Percentiles rank a stretch among this genome's conserved stretches.
Conservation (phyloP, 768 basidiomycete species). For the Rhizopogon vulgaris region DNA sequence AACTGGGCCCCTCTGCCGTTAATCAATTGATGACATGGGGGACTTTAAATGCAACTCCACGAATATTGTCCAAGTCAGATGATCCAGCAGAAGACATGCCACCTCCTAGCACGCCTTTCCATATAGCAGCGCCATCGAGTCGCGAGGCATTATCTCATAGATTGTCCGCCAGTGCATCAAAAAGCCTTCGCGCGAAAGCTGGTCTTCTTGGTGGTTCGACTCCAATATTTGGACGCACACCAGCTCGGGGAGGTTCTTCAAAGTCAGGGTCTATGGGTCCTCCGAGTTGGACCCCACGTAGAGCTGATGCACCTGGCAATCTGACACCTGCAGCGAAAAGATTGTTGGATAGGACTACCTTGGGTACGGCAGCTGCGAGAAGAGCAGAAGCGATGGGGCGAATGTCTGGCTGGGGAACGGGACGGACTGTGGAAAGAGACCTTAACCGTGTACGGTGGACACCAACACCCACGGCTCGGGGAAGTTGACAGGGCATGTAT, state of each 20-base stretch:
- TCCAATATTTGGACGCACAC: slow-evolving; percentile 20
- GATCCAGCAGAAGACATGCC: slow-evolving; percentile 40
- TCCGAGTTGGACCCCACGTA: slow-evolving; percentile 73
- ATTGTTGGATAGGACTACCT: slow-evolving; percentile 66
- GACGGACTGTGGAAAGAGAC: slow-evolving; percentile 50
- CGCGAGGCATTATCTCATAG: slow-evolving; percentile 79
- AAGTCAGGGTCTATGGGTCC: slow-evolving; percentile 68
- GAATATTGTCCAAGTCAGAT: slow-evolving; percentile 65
- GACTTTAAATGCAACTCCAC: slow-evolving; percentile 85
- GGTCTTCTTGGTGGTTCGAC: slow-evolving; percentile 44
- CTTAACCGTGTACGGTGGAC: slow-evolving; percentile 71
- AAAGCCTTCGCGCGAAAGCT: slow-evolving; percentile 74
- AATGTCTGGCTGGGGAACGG: slow-evolving; percentile 48
- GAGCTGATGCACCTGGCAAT: slow-evolving; percentile 63
- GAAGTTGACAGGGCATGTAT: slow-evolving; percentile 7
- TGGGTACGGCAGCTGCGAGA: slow-evolving; percentile 55
- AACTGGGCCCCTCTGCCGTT: slow-evolving; percentile 75
- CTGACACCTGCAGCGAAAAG: slow-evolving; percentile 83
- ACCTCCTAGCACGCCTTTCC: slow-evolving; percentile 63
- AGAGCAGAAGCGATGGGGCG: slow-evolving; percentile 66
- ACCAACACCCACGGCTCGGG: slow-evolving; percentile 54
- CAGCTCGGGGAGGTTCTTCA: slow-evolving; percentile 24
- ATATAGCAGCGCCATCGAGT: slow-evolving; percentile 66
- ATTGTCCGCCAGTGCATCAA: slow-evolving; percentile 77
- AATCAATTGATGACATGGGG: slow-evolving; percentile 99